These are phyloP conservation scores for Fusarium austroafricanum DNA, from an alignment of 2,329 filamentous ascomycete species.

Conservation along the genomic window DNA sequence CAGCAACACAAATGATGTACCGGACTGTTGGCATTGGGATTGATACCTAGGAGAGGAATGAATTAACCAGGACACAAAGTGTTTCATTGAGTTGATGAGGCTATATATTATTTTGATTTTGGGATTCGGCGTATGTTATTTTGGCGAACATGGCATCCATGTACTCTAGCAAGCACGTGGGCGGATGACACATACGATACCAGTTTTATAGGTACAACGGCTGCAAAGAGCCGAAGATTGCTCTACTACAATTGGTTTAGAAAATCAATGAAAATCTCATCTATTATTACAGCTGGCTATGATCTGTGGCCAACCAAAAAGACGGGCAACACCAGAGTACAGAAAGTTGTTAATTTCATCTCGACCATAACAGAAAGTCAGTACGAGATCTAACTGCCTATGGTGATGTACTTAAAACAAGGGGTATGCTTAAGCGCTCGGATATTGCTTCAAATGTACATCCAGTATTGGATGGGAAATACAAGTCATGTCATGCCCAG, in stretches of 20 bases:
- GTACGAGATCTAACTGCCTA: constrained; percentile 12
- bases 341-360: constrained; percentile 5
- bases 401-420: constrained; percentile 23
- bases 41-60: constrained; percentile 28
- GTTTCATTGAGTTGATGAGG: constrained; percentile 15
- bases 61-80: constrained; percentile 1
- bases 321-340: not conserved
- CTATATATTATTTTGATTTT: constrained; percentile 7
- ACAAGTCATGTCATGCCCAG: constrained; percentile 25
- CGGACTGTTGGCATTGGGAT: constrained; percentile 12
- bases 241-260: constrained; percentile 15
- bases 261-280: constrained; percentile 11
- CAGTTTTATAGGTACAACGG: constrained; percentile 7
- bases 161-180: constrained; percentile 10
- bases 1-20: constrained; percentile 19
- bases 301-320: not conserved
- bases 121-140: constrained; percentile 1
- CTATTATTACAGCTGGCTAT: constrained; percentile 2
- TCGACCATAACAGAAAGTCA: constrained; percentile 9
- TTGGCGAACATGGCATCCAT: constrained; percentile 22
- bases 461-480: constrained; percentile 6
- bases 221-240: constrained; percentile 20
- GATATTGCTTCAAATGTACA: constrained; percentile 22
- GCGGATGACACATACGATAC: not conserved
- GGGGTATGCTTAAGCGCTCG: constrained; percentile 29